phyloP scores from a whole-genome alignment of 495 filamentous ascomycete species.

The Aspergillus heteromorphus region DNA sequence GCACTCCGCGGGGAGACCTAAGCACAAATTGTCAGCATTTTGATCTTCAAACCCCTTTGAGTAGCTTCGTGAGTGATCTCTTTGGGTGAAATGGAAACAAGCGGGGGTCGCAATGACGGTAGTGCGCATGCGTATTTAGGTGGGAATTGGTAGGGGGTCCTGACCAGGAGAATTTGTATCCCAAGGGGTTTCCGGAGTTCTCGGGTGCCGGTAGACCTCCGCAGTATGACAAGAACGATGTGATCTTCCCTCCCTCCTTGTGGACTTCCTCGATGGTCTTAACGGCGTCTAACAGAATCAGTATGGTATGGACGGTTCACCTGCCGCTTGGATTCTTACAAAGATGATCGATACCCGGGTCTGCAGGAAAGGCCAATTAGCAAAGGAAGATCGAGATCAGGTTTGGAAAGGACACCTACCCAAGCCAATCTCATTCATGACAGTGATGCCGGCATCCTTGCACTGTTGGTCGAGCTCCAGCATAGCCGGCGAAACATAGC shows the following conservation, averaged over 20 bases:
- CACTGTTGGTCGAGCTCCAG: slow-evolving; percentile 72
- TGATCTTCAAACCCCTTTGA: no score
- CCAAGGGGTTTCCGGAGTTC: slow-evolving; percentile 81
- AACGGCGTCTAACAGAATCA: slow-evolving; percentile 83
- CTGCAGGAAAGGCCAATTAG: neutral
- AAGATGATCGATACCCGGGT: neutral
- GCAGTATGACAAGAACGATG: slow-evolving; percentile 79
- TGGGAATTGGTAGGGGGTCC: no score
- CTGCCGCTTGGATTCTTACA: neutral
- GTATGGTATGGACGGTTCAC: slow-evolving; percentile 1
- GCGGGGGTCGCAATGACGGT: no score
- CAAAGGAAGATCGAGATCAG: neutral
- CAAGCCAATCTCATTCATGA: slow-evolving; percentile 96
- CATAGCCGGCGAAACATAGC: slow-evolving; percentile 91
- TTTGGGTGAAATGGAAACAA: no score
- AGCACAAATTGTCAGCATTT: no score
- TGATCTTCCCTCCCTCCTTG: slow-evolving; percentile 78
- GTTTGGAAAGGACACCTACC: slow-evolving; percentile 21
- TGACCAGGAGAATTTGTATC: slow-evolving; percentile 92
- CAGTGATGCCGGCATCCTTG: slow-evolving; percentile 92
- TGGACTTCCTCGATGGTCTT: slow-evolving; percentile 80
- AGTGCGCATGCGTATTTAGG: no score
- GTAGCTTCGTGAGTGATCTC: no score
- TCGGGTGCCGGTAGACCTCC: slow-evolving; percentile 84
- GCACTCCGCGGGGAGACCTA: slow-evolving; percentile 64